Evolutionary conservation across 2,329 filamentous ascomycete genomes (phyloP).

Genomic region (Fusarium sp.): DNA sequence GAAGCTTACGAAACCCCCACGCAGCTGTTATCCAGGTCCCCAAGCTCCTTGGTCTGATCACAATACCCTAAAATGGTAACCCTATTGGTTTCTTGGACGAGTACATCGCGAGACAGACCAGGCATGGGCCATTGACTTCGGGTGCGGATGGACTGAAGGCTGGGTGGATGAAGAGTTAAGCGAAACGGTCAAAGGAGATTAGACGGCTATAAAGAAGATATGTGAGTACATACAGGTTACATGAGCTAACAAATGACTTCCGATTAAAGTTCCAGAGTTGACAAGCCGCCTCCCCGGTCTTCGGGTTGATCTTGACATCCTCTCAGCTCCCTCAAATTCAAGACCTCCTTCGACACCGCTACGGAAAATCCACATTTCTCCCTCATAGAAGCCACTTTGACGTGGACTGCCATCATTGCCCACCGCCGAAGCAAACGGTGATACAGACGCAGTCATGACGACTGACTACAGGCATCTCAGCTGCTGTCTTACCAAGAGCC

Average conservation of each 20-base stretch:
- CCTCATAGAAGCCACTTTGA: background rate
- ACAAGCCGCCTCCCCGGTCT: no score
- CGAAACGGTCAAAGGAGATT: background rate
- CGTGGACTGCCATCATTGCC: background rate
- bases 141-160: background rate
- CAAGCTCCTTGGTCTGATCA: background rate
- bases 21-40: background rate
- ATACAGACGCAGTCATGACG: no score
- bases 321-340: no score
- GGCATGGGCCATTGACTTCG: background rate
- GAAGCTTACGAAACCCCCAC: background rate
- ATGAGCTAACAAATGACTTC: no score
- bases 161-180: background rate
- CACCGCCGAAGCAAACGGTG: no score
- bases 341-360: no score
- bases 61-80: background rate
- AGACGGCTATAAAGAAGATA: background rate
- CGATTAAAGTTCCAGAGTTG: no score
- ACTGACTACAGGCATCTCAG: background rate
- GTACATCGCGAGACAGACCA: background rate
- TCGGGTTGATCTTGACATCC: no score
- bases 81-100: background rate
- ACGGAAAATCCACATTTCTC: no score
- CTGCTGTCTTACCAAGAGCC: background rate
- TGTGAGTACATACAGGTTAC: background rate